A percentile compares a stretch with the other conserved stretches of the same genome.
These are phyloP conservation scores for Cytospora chrysosperma DNA, from an alignment of 2,329 filamentous ascomycete genomes.

Conservation along the genomic window DNA sequence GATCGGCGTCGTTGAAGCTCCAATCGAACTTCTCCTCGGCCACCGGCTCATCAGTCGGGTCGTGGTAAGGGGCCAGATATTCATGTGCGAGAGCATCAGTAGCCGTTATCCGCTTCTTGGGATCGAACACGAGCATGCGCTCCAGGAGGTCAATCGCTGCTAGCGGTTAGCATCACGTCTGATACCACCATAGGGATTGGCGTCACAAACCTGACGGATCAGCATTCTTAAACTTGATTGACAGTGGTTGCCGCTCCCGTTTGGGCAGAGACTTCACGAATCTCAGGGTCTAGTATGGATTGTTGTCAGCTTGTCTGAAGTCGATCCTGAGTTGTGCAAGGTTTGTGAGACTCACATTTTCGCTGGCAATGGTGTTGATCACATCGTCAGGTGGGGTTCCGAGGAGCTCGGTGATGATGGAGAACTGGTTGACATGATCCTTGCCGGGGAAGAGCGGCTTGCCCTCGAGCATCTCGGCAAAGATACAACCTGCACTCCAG, in stretches of 20 bases:
- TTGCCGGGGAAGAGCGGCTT: slow-evolving; percentile 98
- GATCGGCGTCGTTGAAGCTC: slow-evolving; percentile 98
- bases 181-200: neutral
- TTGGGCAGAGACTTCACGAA: slow-evolving; percentile 98
- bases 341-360: slow-evolving; percentile 66
- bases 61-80: slow-evolving; percentile 95
- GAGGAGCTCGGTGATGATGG: slow-evolving; percentile 96
- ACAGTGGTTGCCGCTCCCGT: slow-evolving; percentile 83
- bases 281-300: slow-evolving; percentile 70
- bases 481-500: slow-evolving; percentile 98
- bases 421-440: slow-evolving; percentile 99
- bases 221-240: slow-evolving; percentile 91
- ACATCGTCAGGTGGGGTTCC: slow-evolving; percentile 97
- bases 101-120: slow-evolving; percentile 91
- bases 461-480: slow-evolving; percentile 98
- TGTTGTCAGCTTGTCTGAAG: slow-evolving; percentile 24
- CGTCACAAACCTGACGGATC: slow-evolving; percentile 70
- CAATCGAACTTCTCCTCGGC: slow-evolving; percentile 98
- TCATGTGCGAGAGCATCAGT: slow-evolving; percentile 83
- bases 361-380: slow-evolving; percentile 96
- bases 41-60: slow-evolving; percentile 92
- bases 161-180: slow-evolving; percentile 20
- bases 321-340: neutral
- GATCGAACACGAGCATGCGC: slow-evolving; percentile 96
- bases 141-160: slow-evolving; percentile 90